Percentiles rank a stretch among this genome's conserved stretches.
Conservation (phyloP, 768 basidiomycete genomes). For the Mycena capillaripes region DNA sequence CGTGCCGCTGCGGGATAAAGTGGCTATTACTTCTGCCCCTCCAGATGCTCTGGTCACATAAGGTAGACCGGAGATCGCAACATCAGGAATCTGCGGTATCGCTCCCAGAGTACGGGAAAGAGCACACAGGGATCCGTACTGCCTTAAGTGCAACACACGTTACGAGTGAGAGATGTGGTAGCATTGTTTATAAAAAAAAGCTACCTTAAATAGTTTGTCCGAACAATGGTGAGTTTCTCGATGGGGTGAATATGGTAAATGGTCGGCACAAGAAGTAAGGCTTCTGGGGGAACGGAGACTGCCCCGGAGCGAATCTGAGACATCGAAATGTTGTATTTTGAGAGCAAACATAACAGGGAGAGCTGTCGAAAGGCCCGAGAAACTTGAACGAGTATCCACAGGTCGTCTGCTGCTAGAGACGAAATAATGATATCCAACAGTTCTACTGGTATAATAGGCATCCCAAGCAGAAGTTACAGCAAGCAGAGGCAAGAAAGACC, state of each 20-base stretch:
- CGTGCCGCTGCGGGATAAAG: neutral
- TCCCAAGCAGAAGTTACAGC: too few relatives aligned
- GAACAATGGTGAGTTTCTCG: neutral
- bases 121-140: too few relatives aligned
- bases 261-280: neutral
- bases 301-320: neutral
- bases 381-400: neutral
- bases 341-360: neutral
- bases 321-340: neutral
- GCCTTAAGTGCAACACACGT: too few relatives aligned
- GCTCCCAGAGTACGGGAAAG: neutral
- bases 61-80: neutral
- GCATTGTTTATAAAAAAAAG: too few relatives aligned
- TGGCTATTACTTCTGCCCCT: neutral
- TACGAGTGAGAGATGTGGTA: too few relatives aligned
- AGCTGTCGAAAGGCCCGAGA: neutral
- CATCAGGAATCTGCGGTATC: neutral
- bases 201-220: too few relatives aligned
- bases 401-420: neutral
- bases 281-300: neutral
- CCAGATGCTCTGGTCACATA: neutral
- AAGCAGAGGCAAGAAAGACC: too few relatives aligned
- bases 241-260: neutral
- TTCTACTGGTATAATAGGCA: too few relatives aligned
- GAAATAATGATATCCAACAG: neutral